Base-by-base conservation (phyloP, 805 yeast genomes). In the Ogataea neopini region DNA sequence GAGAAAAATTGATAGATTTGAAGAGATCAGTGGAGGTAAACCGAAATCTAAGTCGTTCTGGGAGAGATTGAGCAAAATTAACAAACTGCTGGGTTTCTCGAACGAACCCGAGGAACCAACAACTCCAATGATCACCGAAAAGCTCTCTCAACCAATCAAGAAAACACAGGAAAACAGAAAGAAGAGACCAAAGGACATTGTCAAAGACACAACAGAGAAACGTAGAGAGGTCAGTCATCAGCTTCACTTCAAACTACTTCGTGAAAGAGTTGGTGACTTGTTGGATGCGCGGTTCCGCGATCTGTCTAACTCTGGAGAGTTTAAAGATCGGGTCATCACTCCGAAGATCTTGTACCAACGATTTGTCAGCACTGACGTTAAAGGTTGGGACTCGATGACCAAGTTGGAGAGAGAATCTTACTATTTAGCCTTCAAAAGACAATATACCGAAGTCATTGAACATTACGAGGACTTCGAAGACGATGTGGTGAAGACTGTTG, bases 401-500 rank as follows among this genome's bases (percentile, higher is more conserved):
- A 6, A 25, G 3, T 35, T 47, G 23, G 65, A 64, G 20, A 57
- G 52, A 30, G 57, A 52, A 25, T 54, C 55, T 18, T 64, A 62
- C 39, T 66, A 60, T 41, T 53, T 49, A 6, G 68, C 69, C 5
- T 66, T 66, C 50, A 57, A 58, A 46, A 56, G 63, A 18, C 55
- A 57, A 17, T 66, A 66, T 43, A 50, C 56, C 13, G 48, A 53
- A 29, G 50, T 58, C 4, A 20, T 65, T 17, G 55, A 58, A 15
- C 34, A 56, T 32, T 37, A 39, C 18, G 51, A 48, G 3, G 54
- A 51, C 15, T 49, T 55, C 28, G 54, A 53, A 11, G 48, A 53
- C 26, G 54, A 53, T 17, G 44, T 60, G 13, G 61, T 53, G 15
- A 44, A 44, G 25, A 44, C 45, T 4, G 48, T 64, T 6, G 65